Evolutionary conservation across 75 land plant genomes (phyloP), one percentile per base, ranked within the genome.

Genomic region (Larix kaempferi): DNA sequence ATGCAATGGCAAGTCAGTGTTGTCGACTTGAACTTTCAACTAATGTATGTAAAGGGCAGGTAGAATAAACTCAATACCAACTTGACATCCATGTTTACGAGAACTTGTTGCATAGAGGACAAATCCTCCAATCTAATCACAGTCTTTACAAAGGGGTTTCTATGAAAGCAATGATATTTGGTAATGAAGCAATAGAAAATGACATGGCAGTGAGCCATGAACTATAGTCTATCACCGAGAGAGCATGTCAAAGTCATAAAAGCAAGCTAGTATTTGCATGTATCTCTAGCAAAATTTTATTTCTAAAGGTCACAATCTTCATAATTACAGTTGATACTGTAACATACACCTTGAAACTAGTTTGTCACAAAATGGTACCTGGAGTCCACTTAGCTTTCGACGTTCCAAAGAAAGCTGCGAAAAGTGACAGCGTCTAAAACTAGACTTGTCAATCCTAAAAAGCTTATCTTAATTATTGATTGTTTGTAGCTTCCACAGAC

Each of bases 361-460:
- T 80, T n/a, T n/a, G n/a, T n/a, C n/a, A n/a, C n/a, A n/a, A n/a
- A n/a, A n/a, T n/a, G n/a, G 59, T 89, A 89, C 69, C 81, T 77
- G 19, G 86, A 72, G 35, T 89, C 91, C 7, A 89, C 91, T 74
- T 84, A 84, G 74, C 84, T 75, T 79, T 86, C 91, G 14, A 78
- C 91, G 72, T 89, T 89, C 91, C 91, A 86, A 21, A 89, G 79
- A 79, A 85, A 86, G 22, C 89, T 81, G 10, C 91, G 89, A 80
- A 89, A 86, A 7, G 91, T 85, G 7, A 81, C 86, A 54, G 91
- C 89, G 77, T 89, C 91, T 73, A 89, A 56, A 15, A 89, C 86
- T 15, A 89, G 74, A 23, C 77, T 69, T 22, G 58, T 84, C 78
- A 89, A 64, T 1, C 89, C 88, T 4, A 78, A 76, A 86, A 86